Conservation (phyloP, 345 rosid genomes). For the Lepidium aucheri region DNA sequence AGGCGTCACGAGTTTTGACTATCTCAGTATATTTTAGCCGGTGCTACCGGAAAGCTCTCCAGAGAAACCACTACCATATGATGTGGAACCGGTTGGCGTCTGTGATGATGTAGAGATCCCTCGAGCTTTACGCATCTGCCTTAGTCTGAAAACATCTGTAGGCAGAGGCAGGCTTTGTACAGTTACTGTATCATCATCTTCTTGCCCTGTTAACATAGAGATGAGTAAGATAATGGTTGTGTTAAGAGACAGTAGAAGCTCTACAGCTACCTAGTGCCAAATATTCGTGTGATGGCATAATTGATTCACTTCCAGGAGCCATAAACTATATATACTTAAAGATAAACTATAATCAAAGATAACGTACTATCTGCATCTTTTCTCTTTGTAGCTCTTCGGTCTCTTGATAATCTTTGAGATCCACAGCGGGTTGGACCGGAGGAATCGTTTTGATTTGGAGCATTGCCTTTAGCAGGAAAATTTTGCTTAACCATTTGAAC, state of each 20-base stretch:
- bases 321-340: not conserved
- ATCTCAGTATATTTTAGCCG: constrained; percentile 27
- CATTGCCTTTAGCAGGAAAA: constrained; percentile 37
- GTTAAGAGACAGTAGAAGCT: not conserved
- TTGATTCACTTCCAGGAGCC: not conserved
- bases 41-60: constrained; percentile 87
- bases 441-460: constrained; percentile 51
- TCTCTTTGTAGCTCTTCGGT: constrained; percentile 57
- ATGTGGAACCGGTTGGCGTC: constrained; percentile 69
- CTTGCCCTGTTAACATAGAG: constrained; percentile 44
- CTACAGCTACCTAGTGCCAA: not conserved
- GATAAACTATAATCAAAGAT: not conserved
- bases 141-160: constrained; percentile 60
- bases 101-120: constrained; percentile 45
- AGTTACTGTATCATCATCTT: constrained; percentile 54
- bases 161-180: constrained; percentile 82
- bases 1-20: not conserved
- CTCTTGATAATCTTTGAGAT: constrained; percentile 54
- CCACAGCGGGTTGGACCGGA: constrained; percentile 60
- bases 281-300: not conserved
- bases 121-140: constrained; percentile 73
- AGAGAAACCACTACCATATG: constrained; percentile 80
- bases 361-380: constrained; percentile 53
- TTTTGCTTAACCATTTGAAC: constrained; percentile 38
- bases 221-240: not conserved